These are phyloP conservation scores for Anethum foeniculum DNA, from an alignment of 140 eudicot genomes.

Conservation along the genomic window DNA sequence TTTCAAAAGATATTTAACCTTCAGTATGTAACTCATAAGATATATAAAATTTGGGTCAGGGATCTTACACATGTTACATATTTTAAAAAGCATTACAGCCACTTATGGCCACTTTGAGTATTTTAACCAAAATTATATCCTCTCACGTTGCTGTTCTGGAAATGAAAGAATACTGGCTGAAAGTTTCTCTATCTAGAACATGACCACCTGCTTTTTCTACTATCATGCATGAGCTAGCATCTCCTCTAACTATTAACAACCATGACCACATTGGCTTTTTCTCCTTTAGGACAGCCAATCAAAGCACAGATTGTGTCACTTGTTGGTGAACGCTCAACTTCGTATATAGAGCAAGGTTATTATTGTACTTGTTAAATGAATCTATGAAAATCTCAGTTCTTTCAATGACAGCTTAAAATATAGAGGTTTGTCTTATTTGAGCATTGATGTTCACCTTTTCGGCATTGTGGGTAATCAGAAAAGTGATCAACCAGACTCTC, in stretches of 20 bases:
- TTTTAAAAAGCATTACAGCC: not conserved
- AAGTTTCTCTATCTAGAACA: not conserved
- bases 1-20: not conserved
- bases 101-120: not conserved
- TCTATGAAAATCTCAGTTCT: not conserved
- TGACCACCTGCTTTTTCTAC: not conserved
- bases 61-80: not conserved
- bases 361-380: not conserved
- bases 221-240: not conserved
- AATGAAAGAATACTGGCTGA: not conserved
- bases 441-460: not conserved
- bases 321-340: too few relatives aligned
- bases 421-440: not conserved
- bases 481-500: not conserved
- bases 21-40: not conserved
- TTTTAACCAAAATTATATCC: not conserved
- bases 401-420: not conserved
- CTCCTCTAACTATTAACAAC: not conserved
- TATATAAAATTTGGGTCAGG: not conserved
- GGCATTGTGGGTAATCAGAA: not conserved
- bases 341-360: not conserved
- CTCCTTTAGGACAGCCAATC: not conserved
- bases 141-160: not conserved
- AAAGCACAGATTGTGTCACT: not conserved
- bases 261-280: not conserved